phyloP scores from a whole-genome alignment of 2,329 filamentous ascomycete species.

The Claviceps arundinis region DNA sequence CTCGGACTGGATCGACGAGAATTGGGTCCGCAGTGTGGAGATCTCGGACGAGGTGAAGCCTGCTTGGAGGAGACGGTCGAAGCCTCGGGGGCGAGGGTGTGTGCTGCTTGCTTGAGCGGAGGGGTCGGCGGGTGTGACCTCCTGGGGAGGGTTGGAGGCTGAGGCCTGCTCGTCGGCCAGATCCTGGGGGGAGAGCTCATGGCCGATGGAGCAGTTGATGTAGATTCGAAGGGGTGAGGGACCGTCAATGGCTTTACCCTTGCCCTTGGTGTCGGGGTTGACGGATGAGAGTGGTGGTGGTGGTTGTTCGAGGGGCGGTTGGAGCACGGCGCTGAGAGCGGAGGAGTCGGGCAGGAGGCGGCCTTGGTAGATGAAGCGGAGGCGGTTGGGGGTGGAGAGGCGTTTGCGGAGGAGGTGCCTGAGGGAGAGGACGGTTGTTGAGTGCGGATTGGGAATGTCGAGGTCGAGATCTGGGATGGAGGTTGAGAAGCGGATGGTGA shows the following conservation, averaged over 20 bases:
- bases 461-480: slow-evolving; percentile 73
- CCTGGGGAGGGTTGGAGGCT: slow-evolving; percentile 22
- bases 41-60: slow-evolving; percentile 80
- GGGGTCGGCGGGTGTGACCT: slow-evolving; percentile 28
- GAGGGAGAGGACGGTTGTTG: slow-evolving; percentile 62
- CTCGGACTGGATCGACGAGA: slow-evolving; percentile 69
- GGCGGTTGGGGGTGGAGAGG: slow-evolving; percentile 54
- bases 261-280: slow-evolving; percentile 17
- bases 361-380: slow-evolving; percentile 83
- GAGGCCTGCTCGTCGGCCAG: slow-evolving; percentile 52
- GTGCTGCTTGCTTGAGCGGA: slow-evolving; percentile 11
- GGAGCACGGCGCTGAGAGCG: slow-evolving; percentile 55
- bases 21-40: slow-evolving; percentile 73
- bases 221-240: slow-evolving; percentile 47
- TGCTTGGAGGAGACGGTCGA: slow-evolving; percentile 69
- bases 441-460: slow-evolving; percentile 53
- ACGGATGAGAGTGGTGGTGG: slow-evolving; percentile 31
- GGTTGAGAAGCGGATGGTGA: slow-evolving; percentile 84
- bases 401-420: slow-evolving; percentile 70
- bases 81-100: slow-evolving; percentile 47
- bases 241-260: slow-evolving; percentile 46
- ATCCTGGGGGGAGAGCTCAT: slow-evolving; percentile 54
- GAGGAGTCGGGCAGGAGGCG: slow-evolving; percentile 67
- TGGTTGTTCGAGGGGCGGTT: slow-evolving; percentile 45
- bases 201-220: slow-evolving; percentile 86